phyloP scores from a whole-genome alignment of 805 yeast species.

The Candida xiaguanensis region DNA sequence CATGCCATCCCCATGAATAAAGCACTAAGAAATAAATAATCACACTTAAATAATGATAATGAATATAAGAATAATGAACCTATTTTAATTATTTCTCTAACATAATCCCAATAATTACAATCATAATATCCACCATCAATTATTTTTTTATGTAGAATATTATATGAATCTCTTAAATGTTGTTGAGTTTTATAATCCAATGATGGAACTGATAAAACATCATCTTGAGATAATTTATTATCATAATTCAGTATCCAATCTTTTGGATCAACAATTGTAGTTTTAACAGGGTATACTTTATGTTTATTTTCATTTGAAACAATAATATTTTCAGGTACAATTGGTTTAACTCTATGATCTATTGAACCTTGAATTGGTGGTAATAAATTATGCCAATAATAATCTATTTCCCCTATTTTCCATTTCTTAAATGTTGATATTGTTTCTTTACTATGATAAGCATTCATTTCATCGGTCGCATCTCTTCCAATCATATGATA shows the following conservation, averaged over 20 bases:
- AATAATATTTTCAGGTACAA: slow-evolving; percentile 47
- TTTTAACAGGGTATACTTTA: slow-evolving; percentile 29
- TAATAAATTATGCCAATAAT: slow-evolving; percentile 64
- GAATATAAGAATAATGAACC: slow-evolving; percentile 48
- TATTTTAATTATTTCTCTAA: slow-evolving; percentile 64
- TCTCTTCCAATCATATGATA: slow-evolving; percentile 84
- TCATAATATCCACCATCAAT: slow-evolving; percentile 60
- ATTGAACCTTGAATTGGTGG: slow-evolving; percentile 90
- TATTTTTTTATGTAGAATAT: slow-evolving; percentile 53
- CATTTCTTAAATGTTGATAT: slow-evolving; percentile 48
- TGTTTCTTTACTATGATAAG: slow-evolving; percentile 69
- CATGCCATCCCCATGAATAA: slow-evolving; percentile 68
- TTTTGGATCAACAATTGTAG: slow-evolving; percentile 51
- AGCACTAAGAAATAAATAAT: slow-evolving; percentile 55
- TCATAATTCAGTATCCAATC: slow-evolving; percentile 55
- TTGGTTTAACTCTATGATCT: slow-evolving; percentile 43
- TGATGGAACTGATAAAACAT: slow-evolving; percentile 54
- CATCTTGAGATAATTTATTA: slow-evolving; percentile 49
- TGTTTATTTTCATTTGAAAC: slow-evolving; percentile 35
- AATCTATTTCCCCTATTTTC: slow-evolving; percentile 62
- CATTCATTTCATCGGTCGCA: slow-evolving; percentile 87
- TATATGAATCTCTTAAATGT: slow-evolving; percentile 52
- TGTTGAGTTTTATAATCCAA: slow-evolving; percentile 68
- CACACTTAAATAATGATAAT: slow-evolving; percentile 43
- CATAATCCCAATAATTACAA: slow-evolving; percentile 72